These are phyloP conservation scores for Typha latifolia DNA, from an alignment of 176 grass and related monocot genomes.

Conservation along the genomic window DNA sequence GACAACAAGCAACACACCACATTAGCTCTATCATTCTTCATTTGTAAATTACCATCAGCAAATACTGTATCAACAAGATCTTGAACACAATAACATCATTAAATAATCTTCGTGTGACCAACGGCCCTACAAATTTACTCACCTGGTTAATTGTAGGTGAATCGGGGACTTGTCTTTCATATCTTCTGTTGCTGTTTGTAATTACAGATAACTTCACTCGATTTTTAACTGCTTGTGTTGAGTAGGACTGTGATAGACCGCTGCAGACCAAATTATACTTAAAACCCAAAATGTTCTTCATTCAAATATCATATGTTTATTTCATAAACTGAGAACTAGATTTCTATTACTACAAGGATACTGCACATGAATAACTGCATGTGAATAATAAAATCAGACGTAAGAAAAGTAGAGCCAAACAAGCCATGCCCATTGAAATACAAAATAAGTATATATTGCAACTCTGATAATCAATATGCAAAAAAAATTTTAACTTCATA, in stretches of 20 bases:
- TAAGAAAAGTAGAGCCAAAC: background rate
- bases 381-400: too few species aligned
- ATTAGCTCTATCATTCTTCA: too few species aligned
- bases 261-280: slow-evolving; percentile 32
- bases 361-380: background rate
- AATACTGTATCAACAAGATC: too few species aligned
- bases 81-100: too few species aligned
- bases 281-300: background rate
- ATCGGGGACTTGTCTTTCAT: slow-evolving; percentile 41
- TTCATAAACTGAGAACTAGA: background rate
- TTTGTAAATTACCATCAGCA: too few species aligned
- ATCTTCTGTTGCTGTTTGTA: slow-evolving; percentile 63
- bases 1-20: background rate
- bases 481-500: too few species aligned
- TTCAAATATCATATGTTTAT: too few species aligned
- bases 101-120: background rate
- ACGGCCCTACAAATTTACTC: background rate
- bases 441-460: too few species aligned
- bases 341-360: background rate
- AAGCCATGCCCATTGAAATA: too few species aligned
- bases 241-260: slow-evolving; percentile 87
- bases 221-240: slow-evolving; percentile 74
- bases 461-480: too few species aligned
- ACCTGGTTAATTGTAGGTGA: slow-evolving; percentile 65
- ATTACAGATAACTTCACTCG: slow-evolving; percentile 76